Conservation (phyloP, 2,329 filamentous ascomycete genomes). For the Lasiodiplodia sp. region DNA sequence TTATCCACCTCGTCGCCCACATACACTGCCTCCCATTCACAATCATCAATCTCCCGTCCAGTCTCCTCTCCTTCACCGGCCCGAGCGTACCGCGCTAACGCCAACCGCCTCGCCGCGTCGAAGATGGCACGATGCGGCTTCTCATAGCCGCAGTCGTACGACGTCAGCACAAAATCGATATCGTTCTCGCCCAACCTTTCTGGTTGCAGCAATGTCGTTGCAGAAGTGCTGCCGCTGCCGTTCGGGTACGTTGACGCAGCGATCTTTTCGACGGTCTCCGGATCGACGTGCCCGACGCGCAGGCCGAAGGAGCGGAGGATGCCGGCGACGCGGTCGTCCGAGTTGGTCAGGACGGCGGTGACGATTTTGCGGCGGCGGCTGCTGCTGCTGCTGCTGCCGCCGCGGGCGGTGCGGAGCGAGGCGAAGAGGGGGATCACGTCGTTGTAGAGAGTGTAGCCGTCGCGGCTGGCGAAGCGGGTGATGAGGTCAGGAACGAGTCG, state of each 20-base stretch:
- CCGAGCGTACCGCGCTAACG: conserved; percentile 42
- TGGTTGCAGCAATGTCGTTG: not conserved
- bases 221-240: no score
- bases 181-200: conserved; percentile 37
- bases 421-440: conserved; percentile 57
- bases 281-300: conserved; percentile 43
- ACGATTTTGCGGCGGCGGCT: conserved; percentile 48
- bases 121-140: conserved; percentile 68
- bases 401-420: conserved; percentile 43
- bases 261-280: not conserved
- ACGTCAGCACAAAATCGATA: conserved; percentile 67
- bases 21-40: conserved; percentile 55
- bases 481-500: conserved; percentile 59
- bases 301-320: conserved; percentile 64
- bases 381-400: not conserved
- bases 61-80: conserved; percentile 29
- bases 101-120: conserved; percentile 58
- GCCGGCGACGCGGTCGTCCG: conserved; percentile 64
- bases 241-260: not conserved
- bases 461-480: conserved; percentile 60
- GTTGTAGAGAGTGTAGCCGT: conserved; percentile 61
- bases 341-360: conserved; percentile 69
- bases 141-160: conserved; percentile 67
- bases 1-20: conserved; percentile 63
- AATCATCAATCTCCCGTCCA: conserved; percentile 15